Evolutionary conservation across 768 basidiomycete species (phyloP), one percentile per base, ranked within the genome.

Genomic region (Daedaleopsis sinensis): DNA sequence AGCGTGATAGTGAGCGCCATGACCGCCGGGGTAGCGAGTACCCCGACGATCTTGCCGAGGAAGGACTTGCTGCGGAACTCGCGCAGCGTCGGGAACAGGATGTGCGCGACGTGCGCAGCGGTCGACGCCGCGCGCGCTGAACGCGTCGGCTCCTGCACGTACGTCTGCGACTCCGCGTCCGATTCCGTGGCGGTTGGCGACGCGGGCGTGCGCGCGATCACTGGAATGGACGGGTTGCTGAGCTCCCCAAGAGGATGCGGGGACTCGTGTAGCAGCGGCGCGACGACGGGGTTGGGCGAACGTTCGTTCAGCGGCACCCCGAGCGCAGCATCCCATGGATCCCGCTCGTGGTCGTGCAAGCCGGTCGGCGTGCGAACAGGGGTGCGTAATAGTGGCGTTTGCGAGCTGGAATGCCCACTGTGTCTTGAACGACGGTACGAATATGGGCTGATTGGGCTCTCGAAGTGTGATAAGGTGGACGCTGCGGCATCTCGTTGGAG

Each of bases 1-100:
- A 98, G 78, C 0, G 96, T 98, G 19, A 98, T 64, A 0, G 96
- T 98, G 52, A 99, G 77, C 4, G 81, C 79, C 73, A 97, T 77
- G 1, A 99, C 87, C 1, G 94, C 93, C 1, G 96, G 96, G 0
- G 90, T 86, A 3, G 94, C 93, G 58, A 97, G 82, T 24, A 96
- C 65, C 0, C 88, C 84, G 0, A 91, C 90, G 35, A 92, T 76
- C 74, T 86, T 86, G 0, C 89, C 90, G 12, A 89, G 66, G 52
- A 87, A 65, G 18, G 88, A 87, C 74, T 96, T 94, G 23, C 81
- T 78, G 27, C 76, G 61, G 72, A 97, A 91, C 52, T 84, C 79
- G 57, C 89, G 87, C 1, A 98, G 76, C 0, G 94, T 91, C 0
- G 96, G 96, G 74, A 96, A 96, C 6, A 98, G 78, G 7, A 86